Evolutionary conservation across 2,329 filamentous ascomycete species (phyloP).

Genomic region (Pseudogymnoascus sp.): DNA sequence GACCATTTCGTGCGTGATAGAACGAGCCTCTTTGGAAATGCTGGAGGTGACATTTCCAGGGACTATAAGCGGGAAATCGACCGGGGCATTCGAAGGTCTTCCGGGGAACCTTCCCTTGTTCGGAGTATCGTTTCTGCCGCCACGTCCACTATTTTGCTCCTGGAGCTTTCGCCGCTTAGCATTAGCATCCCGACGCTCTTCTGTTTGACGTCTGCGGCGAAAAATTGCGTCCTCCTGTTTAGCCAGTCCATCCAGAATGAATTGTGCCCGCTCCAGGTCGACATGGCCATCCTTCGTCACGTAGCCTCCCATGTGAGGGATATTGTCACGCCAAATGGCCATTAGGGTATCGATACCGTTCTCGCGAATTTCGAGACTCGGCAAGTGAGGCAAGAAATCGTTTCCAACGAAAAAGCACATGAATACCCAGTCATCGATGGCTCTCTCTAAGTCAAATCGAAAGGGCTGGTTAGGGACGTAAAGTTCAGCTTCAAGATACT

Average conservation of each 20-base stretch:
- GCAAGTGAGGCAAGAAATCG: conserved; percentile 93
- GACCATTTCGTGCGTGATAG: conserved; percentile 79
- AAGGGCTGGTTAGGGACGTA: conserved; percentile 76
- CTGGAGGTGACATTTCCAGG: conserved; percentile 41
- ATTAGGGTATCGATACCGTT: conserved; percentile 95
- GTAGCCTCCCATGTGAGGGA: conserved; percentile 88
- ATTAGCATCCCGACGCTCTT: conserved; percentile 74
- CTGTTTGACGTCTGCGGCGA: conserved; percentile 72
- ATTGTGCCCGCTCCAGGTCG: conserved; percentile 75
- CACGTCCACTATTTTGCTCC: conserved; percentile 37
- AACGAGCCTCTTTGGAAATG: conserved; percentile 47
- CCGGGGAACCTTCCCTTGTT: conserved; percentile 19
- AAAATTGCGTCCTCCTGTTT: conserved; percentile 95
- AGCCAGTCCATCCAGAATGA: conserved; percentile 79
- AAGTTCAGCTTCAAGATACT: conserved; percentile 88
- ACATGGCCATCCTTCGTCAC: conserved; percentile 92
- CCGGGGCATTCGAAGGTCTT: conserved; percentile 29
- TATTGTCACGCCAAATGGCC: conserved; percentile 92
- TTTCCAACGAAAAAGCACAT: conserved; percentile 99
- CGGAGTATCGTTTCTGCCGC: conserved; percentile 23
- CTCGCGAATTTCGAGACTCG: conserved; percentile 94
- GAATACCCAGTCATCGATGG: conserved; percentile 96
- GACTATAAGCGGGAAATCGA: conserved; percentile 47
- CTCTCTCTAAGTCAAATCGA: conserved; percentile 85
- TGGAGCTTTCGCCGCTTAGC: conserved; percentile 71